These are phyloP conservation scores for Picochlorum sp. DNA, from an alignment of 139 green algal genomes.

Conservation along the genomic window DNA sequence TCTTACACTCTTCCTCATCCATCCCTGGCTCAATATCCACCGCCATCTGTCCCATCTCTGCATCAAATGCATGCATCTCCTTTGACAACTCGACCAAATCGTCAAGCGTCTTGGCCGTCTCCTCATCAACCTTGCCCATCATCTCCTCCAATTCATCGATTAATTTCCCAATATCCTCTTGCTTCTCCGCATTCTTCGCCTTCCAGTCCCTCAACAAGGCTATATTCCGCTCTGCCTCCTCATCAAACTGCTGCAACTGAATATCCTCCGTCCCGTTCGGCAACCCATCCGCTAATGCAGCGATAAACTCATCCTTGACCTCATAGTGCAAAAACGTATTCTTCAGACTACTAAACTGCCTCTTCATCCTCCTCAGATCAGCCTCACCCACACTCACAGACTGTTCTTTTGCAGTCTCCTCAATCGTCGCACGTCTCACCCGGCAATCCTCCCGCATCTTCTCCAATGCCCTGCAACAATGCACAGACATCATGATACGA, in stretches of 20 bases:
- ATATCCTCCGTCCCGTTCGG: slow-evolving; percentile 30
- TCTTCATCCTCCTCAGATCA: slow-evolving; percentile 35
- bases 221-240: slow-evolving; percentile 18
- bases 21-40: background rate
- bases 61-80: background rate
- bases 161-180: slow-evolving; percentile 3
- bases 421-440: slow-evolving; percentile 7
- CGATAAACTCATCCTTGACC: slow-evolving; percentile 46
- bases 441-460: slow-evolving; percentile 6
- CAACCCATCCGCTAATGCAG: slow-evolving; percentile 26
- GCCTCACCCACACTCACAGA: slow-evolving; percentile 29
- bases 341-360: slow-evolving; percentile 44
- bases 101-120: background rate
- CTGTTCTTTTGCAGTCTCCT: slow-evolving; percentile 21
- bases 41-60: background rate
- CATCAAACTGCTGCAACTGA: slow-evolving; percentile 31
- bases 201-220: slow-evolving; percentile 22
- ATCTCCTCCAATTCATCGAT: background rate
- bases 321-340: slow-evolving; percentile 47
- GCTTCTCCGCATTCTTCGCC: slow-evolving; percentile 13
- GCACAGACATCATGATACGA: too few species aligned
- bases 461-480: slow-evolving; percentile 16
- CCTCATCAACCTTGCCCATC: background rate
- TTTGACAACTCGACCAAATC: background rate
- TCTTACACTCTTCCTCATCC: slow-evolving; percentile 1